phyloP scores from a whole-genome alignment of 257 asterid species.

The Solanum gandarillasii region DNA sequence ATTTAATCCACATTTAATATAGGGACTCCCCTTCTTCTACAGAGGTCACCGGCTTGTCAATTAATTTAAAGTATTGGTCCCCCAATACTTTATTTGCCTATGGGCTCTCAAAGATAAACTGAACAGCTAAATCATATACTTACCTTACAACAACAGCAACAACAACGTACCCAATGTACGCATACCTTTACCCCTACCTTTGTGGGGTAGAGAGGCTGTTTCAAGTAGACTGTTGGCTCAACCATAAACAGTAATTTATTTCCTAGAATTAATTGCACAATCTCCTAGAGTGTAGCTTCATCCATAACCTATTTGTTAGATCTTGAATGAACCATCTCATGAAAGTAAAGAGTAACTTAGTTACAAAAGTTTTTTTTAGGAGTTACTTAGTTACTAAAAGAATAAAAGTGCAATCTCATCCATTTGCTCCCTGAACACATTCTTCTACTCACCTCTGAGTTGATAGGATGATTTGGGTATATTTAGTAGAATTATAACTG shows the following conservation, averaged over 20 bases:
- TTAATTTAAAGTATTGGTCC: background rate
- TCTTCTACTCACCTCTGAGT: background rate
- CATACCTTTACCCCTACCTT: background rate
- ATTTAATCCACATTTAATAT: background rate
- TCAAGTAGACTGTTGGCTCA: background rate
- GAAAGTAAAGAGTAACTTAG: background rate
- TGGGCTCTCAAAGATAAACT: background rate
- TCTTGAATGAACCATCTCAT: background rate
- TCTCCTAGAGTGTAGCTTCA: background rate
- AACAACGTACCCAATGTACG: background rate
- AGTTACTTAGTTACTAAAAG: background rate
- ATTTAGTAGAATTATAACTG: background rate
- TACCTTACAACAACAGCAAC: background rate
- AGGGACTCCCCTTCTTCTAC: background rate
- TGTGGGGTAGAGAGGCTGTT: background rate
- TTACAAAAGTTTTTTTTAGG: background rate
- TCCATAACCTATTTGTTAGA: background rate
- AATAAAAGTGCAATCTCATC: background rate
- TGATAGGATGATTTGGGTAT: background rate
- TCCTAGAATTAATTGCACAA: background rate
- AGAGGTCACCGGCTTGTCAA: background rate
- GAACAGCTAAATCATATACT: background rate
- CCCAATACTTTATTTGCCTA: background rate
- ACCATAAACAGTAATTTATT: background rate
- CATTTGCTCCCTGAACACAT: background rate